Conservation (phyloP, 129 eudicot genomes). For the Saussurea involucrata region DNA sequence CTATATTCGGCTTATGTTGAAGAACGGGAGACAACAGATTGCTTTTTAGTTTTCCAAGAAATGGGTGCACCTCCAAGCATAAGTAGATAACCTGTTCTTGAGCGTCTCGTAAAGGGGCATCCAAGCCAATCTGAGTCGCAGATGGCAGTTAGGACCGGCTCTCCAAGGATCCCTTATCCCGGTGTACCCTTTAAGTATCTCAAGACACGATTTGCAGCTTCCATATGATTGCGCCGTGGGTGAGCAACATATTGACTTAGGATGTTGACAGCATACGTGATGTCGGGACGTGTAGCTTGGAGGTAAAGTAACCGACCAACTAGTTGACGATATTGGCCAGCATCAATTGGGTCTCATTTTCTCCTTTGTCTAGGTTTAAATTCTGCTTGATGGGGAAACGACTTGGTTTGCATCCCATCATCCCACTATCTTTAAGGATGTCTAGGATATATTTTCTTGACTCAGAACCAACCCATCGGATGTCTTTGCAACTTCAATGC, state of each 20-base stretch:
- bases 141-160: not conserved
- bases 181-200: not conserved
- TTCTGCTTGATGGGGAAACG: not conserved
- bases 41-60: not conserved
- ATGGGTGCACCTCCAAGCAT: not conserved
- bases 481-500: not conserved
- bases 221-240: too few relatives aligned
- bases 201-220: not conserved
- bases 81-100: not conserved
- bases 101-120: not conserved
- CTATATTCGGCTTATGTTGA: too few relatives aligned
- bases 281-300: too few relatives aligned
- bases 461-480: not conserved
- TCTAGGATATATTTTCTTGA: not conserved
- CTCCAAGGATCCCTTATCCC: not conserved
- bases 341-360: not conserved
- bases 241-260: too few relatives aligned
- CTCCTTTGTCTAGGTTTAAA: not conserved
- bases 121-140: not conserved
- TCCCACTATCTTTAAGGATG: too few relatives aligned
- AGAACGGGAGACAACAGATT: too few relatives aligned
- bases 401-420: not conserved
- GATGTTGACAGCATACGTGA: too few relatives aligned
- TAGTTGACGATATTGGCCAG: not conserved
- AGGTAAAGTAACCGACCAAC: too few relatives aligned